A percentile compares a stretch with the other conserved stretches of the same genome.
Conservation (phyloP, 139 green algal genomes). For the Trebouxia sp. region DNA sequence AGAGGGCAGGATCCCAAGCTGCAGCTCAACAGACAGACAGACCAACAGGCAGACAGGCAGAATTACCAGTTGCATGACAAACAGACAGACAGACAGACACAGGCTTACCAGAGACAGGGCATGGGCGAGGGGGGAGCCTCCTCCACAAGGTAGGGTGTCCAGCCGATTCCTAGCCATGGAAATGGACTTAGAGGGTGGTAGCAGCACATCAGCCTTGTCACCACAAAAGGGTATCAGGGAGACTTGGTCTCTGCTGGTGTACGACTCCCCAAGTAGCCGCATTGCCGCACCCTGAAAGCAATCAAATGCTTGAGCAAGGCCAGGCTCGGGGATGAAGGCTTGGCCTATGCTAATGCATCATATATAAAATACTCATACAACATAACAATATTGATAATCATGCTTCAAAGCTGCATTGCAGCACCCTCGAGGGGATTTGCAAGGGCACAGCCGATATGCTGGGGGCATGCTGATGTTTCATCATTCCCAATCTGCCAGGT, state of each 20-base stretch:
- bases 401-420: too few relatives aligned
- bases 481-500: too few relatives aligned
- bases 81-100: neutral
- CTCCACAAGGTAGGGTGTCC: constrained; percentile 95
- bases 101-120: constrained; percentile 78
- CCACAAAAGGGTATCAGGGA: constrained; percentile 98
- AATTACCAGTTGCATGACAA: neutral
- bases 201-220: constrained; percentile 96
- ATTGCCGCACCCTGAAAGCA: constrained; percentile 84
- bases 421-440: too few relatives aligned
- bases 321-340: neutral
- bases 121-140: constrained; percentile 95
- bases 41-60: neutral
- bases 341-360: neutral
- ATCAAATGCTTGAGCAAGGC: neutral
- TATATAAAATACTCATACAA: neutral
- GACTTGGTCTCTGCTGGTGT: constrained; percentile 94
- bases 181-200: constrained; percentile 97
- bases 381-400: too few relatives aligned
- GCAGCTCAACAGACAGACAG: too few relatives aligned
- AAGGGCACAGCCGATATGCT: too few relatives aligned
- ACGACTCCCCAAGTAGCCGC: constrained; percentile 90
- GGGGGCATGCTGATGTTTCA: too few relatives aligned
- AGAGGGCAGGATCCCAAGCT: too few relatives aligned
- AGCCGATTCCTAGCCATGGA: constrained; percentile 94